Conservation (phyloP, 2,329 filamentous ascomycete species). For the Beauveria australis region DNA sequence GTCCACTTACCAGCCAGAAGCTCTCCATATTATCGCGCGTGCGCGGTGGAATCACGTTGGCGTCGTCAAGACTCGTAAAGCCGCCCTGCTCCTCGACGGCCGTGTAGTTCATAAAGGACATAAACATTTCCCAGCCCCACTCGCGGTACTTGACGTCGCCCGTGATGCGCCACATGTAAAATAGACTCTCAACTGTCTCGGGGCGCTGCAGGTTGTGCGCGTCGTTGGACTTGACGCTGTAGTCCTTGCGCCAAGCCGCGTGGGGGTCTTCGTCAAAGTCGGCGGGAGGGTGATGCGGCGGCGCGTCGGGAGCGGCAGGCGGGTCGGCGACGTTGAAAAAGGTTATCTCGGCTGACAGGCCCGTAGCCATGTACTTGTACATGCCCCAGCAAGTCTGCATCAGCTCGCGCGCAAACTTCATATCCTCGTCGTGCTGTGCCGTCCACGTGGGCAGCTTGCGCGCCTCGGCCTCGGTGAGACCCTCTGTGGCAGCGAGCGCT, state of each 20-base stretch:
- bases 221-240: slow-evolving; percentile 71
- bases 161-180: slow-evolving; percentile 99
- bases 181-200: slow-evolving; percentile 91
- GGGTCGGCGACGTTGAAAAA: slow-evolving; percentile 73
- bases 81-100: slow-evolving; percentile 69
- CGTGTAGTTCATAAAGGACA: slow-evolving; percentile 79
- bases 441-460: slow-evolving; percentile 66
- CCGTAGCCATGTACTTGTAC: slow-evolving; percentile 84
- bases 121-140: slow-evolving; percentile 99
- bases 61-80: slow-evolving; percentile 74
- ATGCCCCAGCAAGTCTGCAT: slow-evolving; percentile 98
- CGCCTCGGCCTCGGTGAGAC: slow-evolving; percentile 66
- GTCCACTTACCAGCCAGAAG: slow-evolving; percentile 77
- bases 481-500: slow-evolving; percentile 76
- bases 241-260: slow-evolving; percentile 68
- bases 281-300: slow-evolving; percentile 38
- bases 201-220: slow-evolving; percentile 89
- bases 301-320: slow-evolving; percentile 50
- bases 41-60: slow-evolving; percentile 60
- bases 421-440: slow-evolving; percentile 73
- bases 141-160: slow-evolving; percentile 81
- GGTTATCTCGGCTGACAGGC: slow-evolving; percentile 89
- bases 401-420: slow-evolving; percentile 77
- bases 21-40: slow-evolving; percentile 93
- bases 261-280: slow-evolving; percentile 43